Conservation (phyloP, 805 yeast species). For the Brettanomyces bruxellensis region DNA sequence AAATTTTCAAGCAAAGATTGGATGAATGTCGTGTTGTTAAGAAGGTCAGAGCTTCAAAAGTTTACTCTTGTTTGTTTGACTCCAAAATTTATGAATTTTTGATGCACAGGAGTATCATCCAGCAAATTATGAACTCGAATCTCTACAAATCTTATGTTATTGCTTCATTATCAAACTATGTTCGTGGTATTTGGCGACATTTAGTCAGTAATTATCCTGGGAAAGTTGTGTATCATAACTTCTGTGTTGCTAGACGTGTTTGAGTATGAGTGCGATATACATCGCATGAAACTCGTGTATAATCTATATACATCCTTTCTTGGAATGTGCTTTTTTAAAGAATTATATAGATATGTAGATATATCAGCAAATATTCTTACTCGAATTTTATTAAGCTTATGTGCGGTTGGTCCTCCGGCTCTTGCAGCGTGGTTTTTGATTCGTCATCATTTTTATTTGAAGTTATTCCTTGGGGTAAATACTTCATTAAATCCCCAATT, state of each 20-base stretch:
- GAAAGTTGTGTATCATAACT: slow-evolving; percentile 2
- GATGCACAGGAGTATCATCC: not conserved
- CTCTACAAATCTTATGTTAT: not conserved
- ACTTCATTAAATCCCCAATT: slow-evolving; percentile 36
- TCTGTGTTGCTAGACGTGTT: slow-evolving; percentile 8
- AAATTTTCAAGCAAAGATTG: not conserved
- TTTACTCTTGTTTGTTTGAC: not conserved
- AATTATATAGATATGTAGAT: too few species aligned
- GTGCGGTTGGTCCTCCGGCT: slow-evolving; percentile 17
- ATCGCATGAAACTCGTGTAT: too few species aligned
- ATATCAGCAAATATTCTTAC: slow-evolving; percentile 1
- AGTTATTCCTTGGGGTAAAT: not conserved
- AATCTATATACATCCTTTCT: too few species aligned
- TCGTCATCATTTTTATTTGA: too few species aligned
- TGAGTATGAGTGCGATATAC: not conserved
- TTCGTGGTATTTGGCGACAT: too few species aligned
- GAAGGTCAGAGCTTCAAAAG: not conserved
- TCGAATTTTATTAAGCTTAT: slow-evolving; percentile 47
- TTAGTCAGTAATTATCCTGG: slow-evolving; percentile 4
- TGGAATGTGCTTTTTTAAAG: too few species aligned
- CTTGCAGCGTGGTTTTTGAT: too few species aligned
- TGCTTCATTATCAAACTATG: too few species aligned
- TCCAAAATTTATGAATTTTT: not conserved
- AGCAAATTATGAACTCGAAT: not conserved
- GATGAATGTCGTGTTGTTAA: not conserved